A percentile compares a stretch with the other conserved stretches of the same genome.
phyloP scores from a whole-genome alignment of 345 rosid genomes.

The Carallia brachiata region DNA sequence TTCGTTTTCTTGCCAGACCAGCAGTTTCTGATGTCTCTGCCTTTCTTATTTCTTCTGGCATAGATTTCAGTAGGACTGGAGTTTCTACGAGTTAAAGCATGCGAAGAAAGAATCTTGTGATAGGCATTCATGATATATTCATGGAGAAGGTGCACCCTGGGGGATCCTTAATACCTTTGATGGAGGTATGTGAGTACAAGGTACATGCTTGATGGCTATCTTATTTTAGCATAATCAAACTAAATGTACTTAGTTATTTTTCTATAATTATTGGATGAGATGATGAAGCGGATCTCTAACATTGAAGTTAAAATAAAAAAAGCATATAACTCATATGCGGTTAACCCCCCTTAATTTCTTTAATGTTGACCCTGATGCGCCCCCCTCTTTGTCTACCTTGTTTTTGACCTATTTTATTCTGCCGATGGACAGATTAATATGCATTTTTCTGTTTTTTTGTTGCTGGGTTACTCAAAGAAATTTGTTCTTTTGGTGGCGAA shows the following conservation, averaged over 20 bases:
- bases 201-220: background rate
- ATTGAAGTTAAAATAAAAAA: conserved; percentile 76
- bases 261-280: conserved; percentile 70
- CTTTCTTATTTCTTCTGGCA: conserved; percentile 54
- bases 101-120: conserved; percentile 65
- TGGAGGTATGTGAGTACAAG: conserved; percentile 48
- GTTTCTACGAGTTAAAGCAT: conserved; percentile 89
- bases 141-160: conserved; percentile 79
- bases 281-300: conserved; percentile 68
- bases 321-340: conserved; percentile 13
- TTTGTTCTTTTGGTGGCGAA: too few relatives aligned
- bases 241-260: background rate
- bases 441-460: too few relatives aligned
- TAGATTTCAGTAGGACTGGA: conserved; percentile 94
- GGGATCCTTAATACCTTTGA: conserved; percentile 72
- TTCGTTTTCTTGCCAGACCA: background rate
- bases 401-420: conserved; percentile 26
- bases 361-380: too few relatives aligned
- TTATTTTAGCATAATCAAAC: background rate
- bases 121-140: conserved; percentile 42
- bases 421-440: conserved; percentile 43
- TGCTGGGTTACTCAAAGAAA: too few relatives aligned
- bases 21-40: conserved; percentile 6
- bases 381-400: background rate
- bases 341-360: background rate